Percentiles rank a stretch among this genome's conserved stretches.
These are phyloP conservation scores for Domatiomyces globalis DNA, from an alignment of 2,329 filamentous ascomycete species.

Conservation along the genomic window DNA sequence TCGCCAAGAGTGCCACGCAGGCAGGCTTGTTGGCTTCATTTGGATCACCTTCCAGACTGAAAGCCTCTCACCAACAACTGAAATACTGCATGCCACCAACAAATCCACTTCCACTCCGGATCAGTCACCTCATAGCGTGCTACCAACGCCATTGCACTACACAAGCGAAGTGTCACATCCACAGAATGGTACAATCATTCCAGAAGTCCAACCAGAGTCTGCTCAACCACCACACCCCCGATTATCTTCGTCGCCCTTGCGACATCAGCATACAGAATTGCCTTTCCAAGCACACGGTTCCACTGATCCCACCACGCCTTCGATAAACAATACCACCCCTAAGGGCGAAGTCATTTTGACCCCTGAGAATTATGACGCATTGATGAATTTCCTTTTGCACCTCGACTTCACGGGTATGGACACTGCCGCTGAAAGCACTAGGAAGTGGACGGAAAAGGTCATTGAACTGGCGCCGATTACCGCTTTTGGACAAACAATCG, in stretches of 20 bases:
- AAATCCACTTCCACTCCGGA: neutral
- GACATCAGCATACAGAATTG: neutral
- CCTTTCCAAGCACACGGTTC: neutral
- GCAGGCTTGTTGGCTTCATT: slow-evolving; percentile 80
- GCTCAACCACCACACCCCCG: neutral
- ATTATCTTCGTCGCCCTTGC: neutral
- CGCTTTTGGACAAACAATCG: slow-evolving; percentile 8
- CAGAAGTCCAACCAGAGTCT: neutral
- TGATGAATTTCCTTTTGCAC: slow-evolving; percentile 15
- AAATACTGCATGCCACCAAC: neutral
- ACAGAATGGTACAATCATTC: neutral
- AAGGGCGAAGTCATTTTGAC: slow-evolving; percentile 8
- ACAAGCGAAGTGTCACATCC: neutral
- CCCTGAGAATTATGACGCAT: slow-evolving; percentile 8
- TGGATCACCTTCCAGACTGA: slow-evolving; percentile 59
- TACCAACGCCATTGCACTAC: neutral
- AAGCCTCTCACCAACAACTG: neutral
- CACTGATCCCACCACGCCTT: neutral
- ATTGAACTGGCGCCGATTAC: slow-evolving; percentile 8
- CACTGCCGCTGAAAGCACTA: slow-evolving; percentile 11
- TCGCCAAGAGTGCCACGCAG: slow-evolving; percentile 87
- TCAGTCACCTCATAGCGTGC: neutral
- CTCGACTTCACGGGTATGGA: slow-evolving; percentile 15
- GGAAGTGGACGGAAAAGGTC: slow-evolving; percentile 14
- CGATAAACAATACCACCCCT: neutral